Evolutionary conservation across 805 yeast species (phyloP).

Genomic region (Schwanniomyces sp.): DNA sequence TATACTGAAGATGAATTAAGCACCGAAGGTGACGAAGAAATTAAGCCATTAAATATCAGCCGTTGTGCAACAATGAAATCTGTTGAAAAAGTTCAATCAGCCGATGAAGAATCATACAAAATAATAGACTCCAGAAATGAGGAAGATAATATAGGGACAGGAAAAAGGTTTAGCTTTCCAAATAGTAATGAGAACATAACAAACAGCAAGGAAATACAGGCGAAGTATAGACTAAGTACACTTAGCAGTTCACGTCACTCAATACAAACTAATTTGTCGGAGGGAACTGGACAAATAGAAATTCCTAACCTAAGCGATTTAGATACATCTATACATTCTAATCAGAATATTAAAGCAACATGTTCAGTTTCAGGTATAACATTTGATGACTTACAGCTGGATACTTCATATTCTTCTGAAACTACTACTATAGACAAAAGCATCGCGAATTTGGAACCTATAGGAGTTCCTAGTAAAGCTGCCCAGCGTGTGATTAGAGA

Average conservation of each 20-base stretch:
- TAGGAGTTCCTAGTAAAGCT: constrained; percentile 34
- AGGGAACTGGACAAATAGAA: constrained; percentile 36
- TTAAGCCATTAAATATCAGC: constrained; percentile 13
- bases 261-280: constrained; percentile 14
- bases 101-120: neutral
- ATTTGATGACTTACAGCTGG: constrained; percentile 25
- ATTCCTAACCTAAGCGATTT: constrained; percentile 37
- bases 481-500: constrained; percentile 27
- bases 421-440: constrained; percentile 8
- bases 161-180: constrained; percentile 38
- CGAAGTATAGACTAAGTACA: constrained; percentile 5
- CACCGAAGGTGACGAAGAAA: constrained; percentile 4
- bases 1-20: neutral
- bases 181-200: constrained; percentile 33
- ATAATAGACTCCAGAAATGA: constrained; percentile 3
- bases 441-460: constrained; percentile 25
- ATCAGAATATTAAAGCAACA: constrained; percentile 3
- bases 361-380: constrained; percentile 19
- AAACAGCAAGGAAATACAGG: constrained; percentile 20
- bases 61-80: constrained; percentile 1
- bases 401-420: constrained; percentile 15
- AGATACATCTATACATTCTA: neutral
- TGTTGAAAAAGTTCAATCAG: neutral
- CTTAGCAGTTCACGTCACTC: constrained; percentile 14
- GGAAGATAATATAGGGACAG: constrained; percentile 35